Conservation (phyloP, 73 alveolate genomes). For the Symbiodinium natans region DNA sequence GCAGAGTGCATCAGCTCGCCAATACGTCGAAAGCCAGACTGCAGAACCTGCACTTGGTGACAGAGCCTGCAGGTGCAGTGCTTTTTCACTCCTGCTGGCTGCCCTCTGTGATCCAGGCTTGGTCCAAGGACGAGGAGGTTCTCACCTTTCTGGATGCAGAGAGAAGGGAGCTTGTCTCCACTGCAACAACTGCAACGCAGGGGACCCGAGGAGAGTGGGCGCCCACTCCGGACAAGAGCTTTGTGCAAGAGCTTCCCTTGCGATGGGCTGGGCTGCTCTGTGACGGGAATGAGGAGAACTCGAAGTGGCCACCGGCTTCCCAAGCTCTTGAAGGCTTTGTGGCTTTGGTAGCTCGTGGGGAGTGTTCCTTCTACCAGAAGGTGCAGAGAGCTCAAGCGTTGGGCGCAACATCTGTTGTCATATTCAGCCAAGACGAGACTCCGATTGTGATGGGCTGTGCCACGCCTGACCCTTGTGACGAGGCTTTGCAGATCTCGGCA, state of each 20-base stretch:
- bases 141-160: neutral
- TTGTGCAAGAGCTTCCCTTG: neutral
- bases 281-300: neutral
- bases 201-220: slow-evolving; percentile 10
- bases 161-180: neutral
- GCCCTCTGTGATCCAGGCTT: slow-evolving; percentile 33
- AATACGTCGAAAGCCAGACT: neutral
- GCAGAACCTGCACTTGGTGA: neutral
- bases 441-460: slow-evolving; percentile 3
- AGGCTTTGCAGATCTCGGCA: neutral
- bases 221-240: neutral
- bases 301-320: neutral
- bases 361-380: slow-evolving; percentile 59
- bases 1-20: neutral
- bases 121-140: neutral
- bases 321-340: neutral
- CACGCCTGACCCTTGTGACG: slow-evolving; percentile 31
- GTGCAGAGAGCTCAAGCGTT: slow-evolving; percentile 19
- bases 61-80: neutral
- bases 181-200: neutral
- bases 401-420: slow-evolving; percentile 35
- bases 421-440: slow-evolving; percentile 29
- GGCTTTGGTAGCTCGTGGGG: slow-evolving; percentile 71
- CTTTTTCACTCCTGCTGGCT: slow-evolving; percentile 31
- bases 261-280: slow-evolving; percentile 45